Evolutionary conservation across 2,329 filamentous ascomycete species (phyloP).

Genomic region (Cryphonectria carpinicola): DNA sequence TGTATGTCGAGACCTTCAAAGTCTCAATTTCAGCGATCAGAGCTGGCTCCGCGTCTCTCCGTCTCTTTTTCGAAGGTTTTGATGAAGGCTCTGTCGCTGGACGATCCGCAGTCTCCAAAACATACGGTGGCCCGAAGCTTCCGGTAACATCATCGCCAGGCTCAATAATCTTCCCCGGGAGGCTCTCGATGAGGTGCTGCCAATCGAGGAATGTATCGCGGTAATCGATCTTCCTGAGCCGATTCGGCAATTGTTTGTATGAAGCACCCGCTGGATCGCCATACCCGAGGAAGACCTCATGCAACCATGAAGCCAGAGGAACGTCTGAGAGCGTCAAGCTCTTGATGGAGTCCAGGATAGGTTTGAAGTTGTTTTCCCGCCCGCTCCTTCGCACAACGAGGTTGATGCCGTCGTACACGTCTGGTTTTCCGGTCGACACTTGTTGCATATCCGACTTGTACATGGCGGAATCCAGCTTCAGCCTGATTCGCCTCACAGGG

Average conservation of each 20-base stretch:
- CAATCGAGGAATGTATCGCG: conserved; percentile 94
- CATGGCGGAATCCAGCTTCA: conserved; percentile 78
- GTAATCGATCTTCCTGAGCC: conserved; percentile 81
- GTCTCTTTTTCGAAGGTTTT: conserved; percentile 82
- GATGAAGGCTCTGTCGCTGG: conserved; percentile 52
- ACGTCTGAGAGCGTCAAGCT: conserved; percentile 83
- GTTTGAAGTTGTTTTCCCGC: conserved; percentile 96
- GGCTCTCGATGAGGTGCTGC: conserved; percentile 88
- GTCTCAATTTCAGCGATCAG: conserved; percentile 67
- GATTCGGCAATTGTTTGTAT: conserved; percentile 80
- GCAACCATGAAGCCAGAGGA: conserved; percentile 86
- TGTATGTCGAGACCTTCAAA: conserved; percentile 86
- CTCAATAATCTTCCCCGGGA: conserved; percentile 86
- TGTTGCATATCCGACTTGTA: conserved; percentile 78
- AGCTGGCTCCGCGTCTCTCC: conserved; percentile 73
- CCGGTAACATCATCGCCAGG: conserved; percentile 71
- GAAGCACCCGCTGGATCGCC: conserved; percentile 88
- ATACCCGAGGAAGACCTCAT: conserved; percentile 97
- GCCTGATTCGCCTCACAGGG: conserved; percentile 69
- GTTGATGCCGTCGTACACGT: conserved; percentile 85
- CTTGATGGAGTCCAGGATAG: conserved; percentile 89
- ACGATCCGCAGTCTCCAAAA: conserved; percentile 70
- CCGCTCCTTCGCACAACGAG: conserved; percentile 80
- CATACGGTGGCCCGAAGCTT: conserved; percentile 85
- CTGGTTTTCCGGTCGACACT: conserved; percentile 66